Percentiles rank a stretch among this genome's conserved stretches.
These are phyloP conservation scores for Phytophthora cactorum DNA, from an alignment of 352 stramenopile species.

Conservation along the genomic window DNA sequence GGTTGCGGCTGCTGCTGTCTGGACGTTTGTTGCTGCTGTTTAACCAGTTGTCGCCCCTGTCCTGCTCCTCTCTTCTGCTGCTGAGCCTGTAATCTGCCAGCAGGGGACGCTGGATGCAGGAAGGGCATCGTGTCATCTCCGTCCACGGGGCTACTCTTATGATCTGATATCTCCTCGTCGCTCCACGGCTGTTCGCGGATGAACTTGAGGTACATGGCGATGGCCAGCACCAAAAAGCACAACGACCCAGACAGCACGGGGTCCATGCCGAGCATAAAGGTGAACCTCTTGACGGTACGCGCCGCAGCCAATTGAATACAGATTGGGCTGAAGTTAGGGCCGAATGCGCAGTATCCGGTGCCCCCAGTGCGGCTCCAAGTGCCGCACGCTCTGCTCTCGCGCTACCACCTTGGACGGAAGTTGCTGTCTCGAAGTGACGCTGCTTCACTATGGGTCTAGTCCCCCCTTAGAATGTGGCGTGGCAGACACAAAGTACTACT, in stretches of 20 bases:
- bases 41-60: slow-evolving; percentile 47
- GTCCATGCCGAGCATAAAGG: slow-evolving; percentile 59
- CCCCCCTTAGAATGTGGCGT: slow-evolving; percentile 16
- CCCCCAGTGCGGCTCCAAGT: slow-evolving; percentile 4
- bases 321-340: not conserved
- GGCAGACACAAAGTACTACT: not conserved
- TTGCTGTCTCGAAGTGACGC: slow-evolving; percentile 27
- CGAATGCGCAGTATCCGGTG: slow-evolving; percentile 2
- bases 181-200: slow-evolving; percentile 75
- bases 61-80: slow-evolving; percentile 37
- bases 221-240: slow-evolving; percentile 86
- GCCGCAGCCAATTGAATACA: slow-evolving; percentile 5
- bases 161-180: slow-evolving; percentile 60
- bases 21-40: slow-evolving; percentile 48
- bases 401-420: slow-evolving; percentile 13
- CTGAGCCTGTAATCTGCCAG: slow-evolving; percentile 49
- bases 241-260: slow-evolving; percentile 87
- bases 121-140: slow-evolving; percentile 73
- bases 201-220: slow-evolving; percentile 91
- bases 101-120: slow-evolving; percentile 62
- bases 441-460: slow-evolving; percentile 16
- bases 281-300: not conserved
- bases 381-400: slow-evolving; percentile 9
- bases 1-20: slow-evolving; percentile 55
- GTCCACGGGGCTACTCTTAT: slow-evolving; percentile 73